A percentile compares a stretch with the other conserved stretches of the same genome.
Evolutionary conservation across 768 basidiomycete genomes (phyloP).

Genomic region (Omphalotus guepiniiformis): DNA sequence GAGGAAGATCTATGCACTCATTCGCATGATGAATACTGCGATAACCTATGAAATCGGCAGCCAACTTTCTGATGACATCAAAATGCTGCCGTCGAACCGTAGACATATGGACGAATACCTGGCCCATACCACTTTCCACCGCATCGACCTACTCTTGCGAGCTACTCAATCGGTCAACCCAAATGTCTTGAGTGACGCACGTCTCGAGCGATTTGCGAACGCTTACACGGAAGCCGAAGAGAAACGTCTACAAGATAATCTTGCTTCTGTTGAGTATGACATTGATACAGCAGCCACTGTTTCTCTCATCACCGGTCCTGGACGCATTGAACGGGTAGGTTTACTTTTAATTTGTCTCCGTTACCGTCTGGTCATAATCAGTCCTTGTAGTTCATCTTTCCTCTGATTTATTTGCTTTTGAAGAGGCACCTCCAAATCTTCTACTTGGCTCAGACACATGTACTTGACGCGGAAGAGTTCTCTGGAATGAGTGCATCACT

Average conservation of each 20-base stretch:
- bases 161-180: slow-evolving; percentile 9
- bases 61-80: slow-evolving; percentile 5
- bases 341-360: neutral
- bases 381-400: slow-evolving; percentile 25
- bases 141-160: slow-evolving; percentile 9
- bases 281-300: slow-evolving; percentile 28
- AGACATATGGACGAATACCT: slow-evolving; percentile 17
- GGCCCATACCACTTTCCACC: neutral
- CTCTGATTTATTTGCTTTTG: slow-evolving; percentile 30
- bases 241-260: slow-evolving; percentile 19
- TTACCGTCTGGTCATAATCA: neutral
- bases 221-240: slow-evolving; percentile 22
- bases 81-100: slow-evolving; percentile 17
- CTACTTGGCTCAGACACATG: slow-evolving; percentile 18
- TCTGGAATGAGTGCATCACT: slow-evolving; percentile 19
- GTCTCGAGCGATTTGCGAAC: slow-evolving; percentile 20
- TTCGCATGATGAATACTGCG: neutral
- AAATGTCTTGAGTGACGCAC: slow-evolving; percentile 13
- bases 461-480: slow-evolving; percentile 25
- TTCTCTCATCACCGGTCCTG: slow-evolving; percentile 23
- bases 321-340: slow-evolving; percentile 30
- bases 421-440: slow-evolving; percentile 30
- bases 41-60: neutral
- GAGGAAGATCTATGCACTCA: slow-evolving; percentile 11
- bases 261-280: slow-evolving; percentile 25